Evolutionary conservation across 2,329 filamentous ascomycete genomes (phyloP).

Genomic region (Fusarium temperatum): DNA sequence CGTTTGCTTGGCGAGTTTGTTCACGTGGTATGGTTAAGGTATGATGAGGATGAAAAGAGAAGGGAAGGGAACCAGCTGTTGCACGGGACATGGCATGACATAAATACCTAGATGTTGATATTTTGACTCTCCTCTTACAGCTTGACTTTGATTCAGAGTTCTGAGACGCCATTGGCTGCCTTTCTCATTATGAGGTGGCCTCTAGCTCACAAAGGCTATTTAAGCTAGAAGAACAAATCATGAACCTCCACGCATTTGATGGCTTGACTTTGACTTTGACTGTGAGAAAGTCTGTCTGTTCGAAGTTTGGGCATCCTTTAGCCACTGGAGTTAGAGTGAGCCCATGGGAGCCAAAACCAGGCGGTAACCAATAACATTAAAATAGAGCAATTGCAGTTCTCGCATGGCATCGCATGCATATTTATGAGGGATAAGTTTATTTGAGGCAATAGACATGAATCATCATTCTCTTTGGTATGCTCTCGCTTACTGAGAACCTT

Average conservation of each 20-base stretch:
- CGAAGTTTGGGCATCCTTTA: neutral
- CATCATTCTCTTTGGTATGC: too few relatives aligned
- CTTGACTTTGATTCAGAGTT: neutral
- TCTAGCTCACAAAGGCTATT: neutral
- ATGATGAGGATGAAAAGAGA: too few relatives aligned
- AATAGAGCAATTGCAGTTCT: fast-evolving
- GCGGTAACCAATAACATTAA: neutral
- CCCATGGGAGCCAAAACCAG: neutral
- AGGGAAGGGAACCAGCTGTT: too few relatives aligned
- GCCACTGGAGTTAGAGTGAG: neutral
- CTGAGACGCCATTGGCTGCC: neutral
- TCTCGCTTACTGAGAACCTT: neutral
- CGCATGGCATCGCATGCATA: neutral
- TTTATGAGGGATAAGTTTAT: fast-evolving
- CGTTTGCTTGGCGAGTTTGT: neutral
- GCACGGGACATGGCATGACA: neutral
- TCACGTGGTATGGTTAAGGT: neutral
- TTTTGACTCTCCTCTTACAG: neutral
- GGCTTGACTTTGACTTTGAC: neutral
- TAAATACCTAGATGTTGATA: neutral
- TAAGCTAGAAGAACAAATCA: neutral
- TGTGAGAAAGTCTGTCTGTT: neutral
- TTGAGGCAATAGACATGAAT: neutral
- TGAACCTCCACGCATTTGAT: neutral
- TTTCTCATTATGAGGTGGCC: neutral